A percentile compares a stretch with the other conserved stretches of the same genome.
phyloP scores from a whole-genome alignment of 2,329 filamentous ascomycete genomes.

The Ophiostoma himal-ulmi region DNA sequence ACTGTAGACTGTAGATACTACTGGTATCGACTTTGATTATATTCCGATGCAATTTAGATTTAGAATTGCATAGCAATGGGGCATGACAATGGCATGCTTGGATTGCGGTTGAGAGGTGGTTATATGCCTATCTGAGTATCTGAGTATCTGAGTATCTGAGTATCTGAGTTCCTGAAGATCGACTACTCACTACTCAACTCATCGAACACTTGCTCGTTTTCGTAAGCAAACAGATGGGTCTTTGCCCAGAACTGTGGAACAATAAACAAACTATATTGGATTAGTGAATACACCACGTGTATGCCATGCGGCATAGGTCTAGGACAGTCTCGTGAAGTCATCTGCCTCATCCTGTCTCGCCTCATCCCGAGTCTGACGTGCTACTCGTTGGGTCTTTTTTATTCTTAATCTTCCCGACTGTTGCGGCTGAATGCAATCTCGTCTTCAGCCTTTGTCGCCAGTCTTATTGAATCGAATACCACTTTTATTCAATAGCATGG shows the following conservation, averaged over 20 bases:
- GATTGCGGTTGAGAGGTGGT: not conserved
- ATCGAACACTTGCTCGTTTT: not conserved
- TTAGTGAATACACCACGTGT: not conserved
- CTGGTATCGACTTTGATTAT: not conserved
- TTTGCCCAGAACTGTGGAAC: not conserved
- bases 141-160: no score
- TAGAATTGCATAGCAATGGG: not conserved
- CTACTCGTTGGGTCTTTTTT: not conserved
- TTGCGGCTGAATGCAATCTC: slow-evolving; percentile 1
- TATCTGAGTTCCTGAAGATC: no score
- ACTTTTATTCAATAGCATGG: not conserved
- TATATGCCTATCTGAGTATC: not conserved
- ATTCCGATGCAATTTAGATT: not conserved
- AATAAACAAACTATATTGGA: not conserved
- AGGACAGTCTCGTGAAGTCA: not conserved
- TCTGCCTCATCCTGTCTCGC: not conserved
- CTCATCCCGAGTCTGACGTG: not conserved
- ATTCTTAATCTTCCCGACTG: not conserved
- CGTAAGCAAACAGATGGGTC: not conserved
- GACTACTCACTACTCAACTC: no score
- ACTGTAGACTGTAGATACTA: not conserved
- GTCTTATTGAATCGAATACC: not conserved
- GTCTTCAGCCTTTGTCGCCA: not conserved
- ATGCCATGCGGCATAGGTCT: not conserved
- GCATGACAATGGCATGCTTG: not conserved